Conservation (phyloP, 2,329 filamentous ascomycete species). For the Pseudocercospora crystallina region DNA sequence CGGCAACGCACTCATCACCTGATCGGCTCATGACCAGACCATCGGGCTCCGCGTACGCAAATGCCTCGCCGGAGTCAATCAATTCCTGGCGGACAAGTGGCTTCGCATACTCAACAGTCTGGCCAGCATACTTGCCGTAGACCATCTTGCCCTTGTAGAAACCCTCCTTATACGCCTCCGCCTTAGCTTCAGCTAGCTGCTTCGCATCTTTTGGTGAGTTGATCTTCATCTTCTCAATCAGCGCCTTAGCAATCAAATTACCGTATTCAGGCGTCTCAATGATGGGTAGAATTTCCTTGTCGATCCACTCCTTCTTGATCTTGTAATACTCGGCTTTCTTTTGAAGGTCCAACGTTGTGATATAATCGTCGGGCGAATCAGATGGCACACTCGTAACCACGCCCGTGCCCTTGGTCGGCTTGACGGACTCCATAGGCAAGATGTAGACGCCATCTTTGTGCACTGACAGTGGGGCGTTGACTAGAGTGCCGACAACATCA, state of each 20-base stretch:
- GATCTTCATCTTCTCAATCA: constrained; percentile 94
- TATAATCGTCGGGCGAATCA: constrained; percentile 93
- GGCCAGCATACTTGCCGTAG: constrained; percentile 81
- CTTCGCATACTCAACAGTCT: constrained; percentile 83
- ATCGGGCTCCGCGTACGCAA: constrained; percentile 92
- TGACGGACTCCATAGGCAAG: constrained; percentile 91
- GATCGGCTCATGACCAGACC: constrained; percentile 84
- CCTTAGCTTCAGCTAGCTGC: constrained; percentile 89
- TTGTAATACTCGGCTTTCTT: constrained; percentile 97
- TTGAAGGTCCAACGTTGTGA: constrained; percentile 78
- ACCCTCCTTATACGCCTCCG: constrained; percentile 93
- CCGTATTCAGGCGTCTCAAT: constrained; percentile 87
- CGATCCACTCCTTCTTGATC: constrained; percentile 95
- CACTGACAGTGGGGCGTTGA: constrained; percentile 84
- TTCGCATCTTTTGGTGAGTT: constrained; percentile 92
- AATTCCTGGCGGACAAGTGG: constrained; percentile 77
- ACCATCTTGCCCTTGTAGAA: constrained; percentile 94
- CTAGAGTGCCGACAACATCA: constrained; percentile 80
- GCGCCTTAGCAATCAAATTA: constrained; percentile 75
- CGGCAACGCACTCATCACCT: constrained; percentile 89
- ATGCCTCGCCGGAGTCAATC: constrained; percentile 74
- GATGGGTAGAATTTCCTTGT: constrained; percentile 83
- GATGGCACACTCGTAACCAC: constrained; percentile 95
- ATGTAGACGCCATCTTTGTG: constrained; percentile 83
- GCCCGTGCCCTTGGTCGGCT: constrained; percentile 90